Evolutionary conservation across 2,329 filamentous ascomycete species (phyloP).

Genomic region (Paracorniculantispora psalliotae): DNA sequence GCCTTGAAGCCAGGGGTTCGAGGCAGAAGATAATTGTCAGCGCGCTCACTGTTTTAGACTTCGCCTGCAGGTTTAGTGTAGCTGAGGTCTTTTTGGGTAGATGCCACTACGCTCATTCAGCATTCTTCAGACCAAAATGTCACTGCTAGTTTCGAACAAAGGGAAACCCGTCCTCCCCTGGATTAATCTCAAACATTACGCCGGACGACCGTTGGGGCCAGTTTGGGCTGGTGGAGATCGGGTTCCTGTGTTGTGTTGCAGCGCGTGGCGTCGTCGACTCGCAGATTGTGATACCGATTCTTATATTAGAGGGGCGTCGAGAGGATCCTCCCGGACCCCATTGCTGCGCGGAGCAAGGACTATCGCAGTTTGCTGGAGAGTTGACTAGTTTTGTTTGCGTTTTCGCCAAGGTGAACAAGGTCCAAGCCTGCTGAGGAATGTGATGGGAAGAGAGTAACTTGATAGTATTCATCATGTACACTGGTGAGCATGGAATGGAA

Average conservation of each 20-base stretch:
- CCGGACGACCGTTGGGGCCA: neutral
- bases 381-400: neutral
- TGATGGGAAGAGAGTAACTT: neutral
- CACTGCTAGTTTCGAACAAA: too few relatives aligned
- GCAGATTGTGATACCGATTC: constrained; percentile 12
- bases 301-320: constrained; percentile 9
- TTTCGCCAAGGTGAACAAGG: neutral
- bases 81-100: too few relatives aligned
- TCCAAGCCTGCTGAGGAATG: neutral
- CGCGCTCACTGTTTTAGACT: neutral
- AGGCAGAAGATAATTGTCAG: neutral
- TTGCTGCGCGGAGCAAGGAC: neutral
- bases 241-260: neutral
- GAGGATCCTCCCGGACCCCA: neutral
- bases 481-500: neutral
- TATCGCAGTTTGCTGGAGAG: neutral
- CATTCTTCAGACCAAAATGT: too few relatives aligned
- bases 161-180: neutral
- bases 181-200: constrained; percentile 11
- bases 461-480: neutral
- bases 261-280: neutral
- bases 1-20: neutral
- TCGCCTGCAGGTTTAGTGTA: neutral
- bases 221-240: neutral
- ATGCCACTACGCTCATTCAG: too few relatives aligned